These are phyloP conservation scores for Phalaenopsis hybrid DNA, from an alignment of 116 monocot species.

Conservation along the genomic window DNA sequence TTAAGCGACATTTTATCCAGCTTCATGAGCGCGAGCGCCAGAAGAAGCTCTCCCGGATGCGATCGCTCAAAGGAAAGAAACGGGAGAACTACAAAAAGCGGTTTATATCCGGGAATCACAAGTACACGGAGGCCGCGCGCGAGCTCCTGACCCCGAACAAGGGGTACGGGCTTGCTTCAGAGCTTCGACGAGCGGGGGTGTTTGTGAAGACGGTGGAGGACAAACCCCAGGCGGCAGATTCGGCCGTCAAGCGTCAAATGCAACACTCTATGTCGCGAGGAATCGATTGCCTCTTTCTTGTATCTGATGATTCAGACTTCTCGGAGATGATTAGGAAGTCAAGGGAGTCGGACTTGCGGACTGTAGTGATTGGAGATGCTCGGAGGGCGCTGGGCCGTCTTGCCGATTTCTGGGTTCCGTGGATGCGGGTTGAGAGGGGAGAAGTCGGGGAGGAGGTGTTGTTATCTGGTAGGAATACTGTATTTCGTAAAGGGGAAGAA, in stretches of 20 bases:
- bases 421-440: constrained; percentile 77
- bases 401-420: constrained; percentile 87
- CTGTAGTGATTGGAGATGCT: constrained; percentile 79
- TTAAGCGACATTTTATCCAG: constrained; percentile 74
- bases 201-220: constrained; percentile 72
- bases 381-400: constrained; percentile 38
- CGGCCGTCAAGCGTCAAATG: constrained; percentile 75
- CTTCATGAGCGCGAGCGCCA: constrained; percentile 89
- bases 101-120: constrained; percentile 51
- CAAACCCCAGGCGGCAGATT: constrained; percentile 91
- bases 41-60: constrained; percentile 78
- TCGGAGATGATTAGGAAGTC: constrained; percentile 59
- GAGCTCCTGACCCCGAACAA: constrained; percentile 47
- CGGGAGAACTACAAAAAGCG: constrained; percentile 49
- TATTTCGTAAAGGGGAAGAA: constrained; percentile 9
- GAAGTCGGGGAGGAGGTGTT: constrained; percentile 50
- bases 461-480: constrained; percentile 12
- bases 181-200: constrained; percentile 79
- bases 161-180: constrained; percentile 87
- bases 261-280: constrained; percentile 61
- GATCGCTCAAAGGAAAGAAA: constrained; percentile 82
- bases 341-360: constrained; percentile 53
- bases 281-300: constrained; percentile 77
- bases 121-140: constrained; percentile 74
- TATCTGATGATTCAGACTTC: constrained; percentile 93